Evolutionary conservation across 352 stramenopile genomes (phyloP).

Genomic region (Phytophthora crassamura): DNA sequence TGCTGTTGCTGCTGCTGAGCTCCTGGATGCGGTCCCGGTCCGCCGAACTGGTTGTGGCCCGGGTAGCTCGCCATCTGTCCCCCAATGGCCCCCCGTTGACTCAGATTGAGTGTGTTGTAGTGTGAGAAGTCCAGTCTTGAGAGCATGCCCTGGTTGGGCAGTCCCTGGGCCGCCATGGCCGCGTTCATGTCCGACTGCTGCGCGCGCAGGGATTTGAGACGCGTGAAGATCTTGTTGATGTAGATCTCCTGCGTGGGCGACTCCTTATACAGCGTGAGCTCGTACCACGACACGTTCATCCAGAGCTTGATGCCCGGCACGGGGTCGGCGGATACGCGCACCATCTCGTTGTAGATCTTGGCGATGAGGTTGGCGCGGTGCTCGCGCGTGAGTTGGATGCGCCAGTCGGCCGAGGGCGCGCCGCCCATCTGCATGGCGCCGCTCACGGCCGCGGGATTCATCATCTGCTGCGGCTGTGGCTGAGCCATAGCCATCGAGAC

Average conservation of each 20-base stretch:
- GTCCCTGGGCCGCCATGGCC: conserved; percentile 62
- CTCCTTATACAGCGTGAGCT: conserved; percentile 88
- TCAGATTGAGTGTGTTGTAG: conserved; percentile 76
- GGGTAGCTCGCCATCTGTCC: conserved; percentile 47
- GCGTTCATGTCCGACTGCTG: conserved; percentile 82
- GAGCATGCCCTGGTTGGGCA: conserved; percentile 80
- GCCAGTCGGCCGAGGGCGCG: conserved; percentile 58
- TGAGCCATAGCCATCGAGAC: conserved; percentile 28
- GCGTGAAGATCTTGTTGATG: conserved; percentile 91
- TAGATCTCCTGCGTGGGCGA: conserved; percentile 87
- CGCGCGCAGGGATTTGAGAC: conserved; percentile 76
- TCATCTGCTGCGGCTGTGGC: conserved; percentile 8
- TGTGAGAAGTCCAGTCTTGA: conserved; percentile 82
- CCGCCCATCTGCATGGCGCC: conserved; percentile 27
- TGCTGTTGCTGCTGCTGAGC: conserved; percentile 32
- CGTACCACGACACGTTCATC: conserved; percentile 91
- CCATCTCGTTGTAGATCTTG: conserved; percentile 90
- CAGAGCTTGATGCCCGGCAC: conserved; percentile 86
- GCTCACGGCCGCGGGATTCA: conserved; percentile 39
- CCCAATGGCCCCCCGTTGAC: conserved; percentile 36
- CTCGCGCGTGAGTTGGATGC: conserved; percentile 79
- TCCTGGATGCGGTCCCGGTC: conserved; percentile 32
- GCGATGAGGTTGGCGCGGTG: conserved; percentile 87
- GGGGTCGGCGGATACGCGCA: conserved; percentile 79
- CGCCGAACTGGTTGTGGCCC: conserved; percentile 47